A percentile compares a stretch with the other conserved stretches of the same genome.
Evolutionary conservation across 2,329 filamentous ascomycete species (phyloP).

Genomic region (Botryotinia narcissicola): DNA sequence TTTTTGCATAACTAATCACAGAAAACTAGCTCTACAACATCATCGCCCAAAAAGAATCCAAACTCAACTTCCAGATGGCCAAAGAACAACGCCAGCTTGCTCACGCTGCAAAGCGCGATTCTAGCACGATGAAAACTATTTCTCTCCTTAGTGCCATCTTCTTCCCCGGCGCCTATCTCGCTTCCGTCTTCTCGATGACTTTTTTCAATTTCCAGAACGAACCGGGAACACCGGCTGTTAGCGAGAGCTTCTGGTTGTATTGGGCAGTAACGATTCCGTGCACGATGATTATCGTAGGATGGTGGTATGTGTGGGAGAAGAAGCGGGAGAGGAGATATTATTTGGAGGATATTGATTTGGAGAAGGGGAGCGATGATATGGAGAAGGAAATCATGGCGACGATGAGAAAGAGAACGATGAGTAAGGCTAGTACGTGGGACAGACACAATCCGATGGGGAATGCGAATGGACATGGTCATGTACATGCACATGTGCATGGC

Average conservation of each 20-base stretch:
- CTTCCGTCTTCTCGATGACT: slow-evolving; percentile 64
- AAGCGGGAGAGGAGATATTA: slow-evolving; percentile 28
- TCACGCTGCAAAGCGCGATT: slow-evolving; percentile 43
- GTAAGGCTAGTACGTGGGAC: slow-evolving; percentile 33
- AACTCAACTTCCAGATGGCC: slow-evolving; percentile 58
- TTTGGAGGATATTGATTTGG: slow-evolving; percentile 34
- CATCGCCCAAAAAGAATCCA: slow-evolving; percentile 62
- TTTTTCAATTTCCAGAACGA: slow-evolving; percentile 59
- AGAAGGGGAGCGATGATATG: slow-evolving; percentile 34
- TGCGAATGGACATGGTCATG: background rate
- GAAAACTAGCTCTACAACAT: slow-evolving; percentile 58
- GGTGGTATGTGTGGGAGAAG: slow-evolving; percentile 50
- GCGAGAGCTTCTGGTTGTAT: slow-evolving; percentile 59
- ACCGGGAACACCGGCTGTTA: slow-evolving; percentile 37
- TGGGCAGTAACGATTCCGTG: slow-evolving; percentile 60
- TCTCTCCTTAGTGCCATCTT: slow-evolving; percentile 63
- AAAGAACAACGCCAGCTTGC: slow-evolving; percentile 44
- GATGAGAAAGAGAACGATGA: slow-evolving; percentile 36
- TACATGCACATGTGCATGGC: background rate
- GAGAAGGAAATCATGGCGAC: slow-evolving; percentile 34
- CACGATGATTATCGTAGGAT: slow-evolving; percentile 52
- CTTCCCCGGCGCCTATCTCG: slow-evolving; percentile 59
- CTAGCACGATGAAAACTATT: slow-evolving; percentile 61
- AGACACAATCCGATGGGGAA: slow-evolving; percentile 16
- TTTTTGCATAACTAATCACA: background rate